Evolutionary conservation across 257 asterid species (phyloP), one percentile per base, ranked within the genome.

Genomic region (Petunia axillaris): DNA sequence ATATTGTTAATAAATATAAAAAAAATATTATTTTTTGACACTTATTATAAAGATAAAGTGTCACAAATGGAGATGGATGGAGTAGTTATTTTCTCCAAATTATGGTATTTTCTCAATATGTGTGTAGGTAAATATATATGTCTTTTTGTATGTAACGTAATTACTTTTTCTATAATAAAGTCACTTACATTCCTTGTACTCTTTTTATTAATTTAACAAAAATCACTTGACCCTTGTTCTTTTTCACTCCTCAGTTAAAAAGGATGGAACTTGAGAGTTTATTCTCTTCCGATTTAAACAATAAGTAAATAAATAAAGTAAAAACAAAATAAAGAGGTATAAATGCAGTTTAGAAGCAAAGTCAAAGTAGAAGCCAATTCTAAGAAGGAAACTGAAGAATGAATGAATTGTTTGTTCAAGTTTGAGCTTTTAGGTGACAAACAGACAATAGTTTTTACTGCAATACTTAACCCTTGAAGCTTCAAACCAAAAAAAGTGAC

Each of bases 381-480:
- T 67, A 41, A 43, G 39, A 67, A 67, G 15, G 75, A 67, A 67
- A 10, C 55, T 40, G n/a, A 43, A 43, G 54, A 67, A 11, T 7
- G 16, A 67, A 67, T 43, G 7, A 67, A 67, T 67, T 41, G 75
- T 67, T 41, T 43, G 55, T 67, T 40, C 55, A 41, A 67, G 55
- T 67, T 1, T 3, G 38, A 41, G 38, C n/a, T n/a, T 66, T 67
- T 67, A 67, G 75, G 75, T 67, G 75, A 67, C 75, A 41, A 67
- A 67, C 75, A 67, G 55, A 67, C 54, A 67, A 41, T 1, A 67
- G 38, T 46, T 16, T 66, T 66, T 67, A 43, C 14, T 67, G 44
- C 55, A 41, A 43, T 35, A 41, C 39, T 67, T 43, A 67, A 43
- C 55, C 54, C 43, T 38, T 54, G 43, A 41, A 67, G 75, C 75